A percentile compares a stretch with the other conserved stretches of the same genome.
phyloP scores from a whole-genome alignment of 2,329 filamentous ascomycete genomes.

The Xylaria sp. region DNA sequence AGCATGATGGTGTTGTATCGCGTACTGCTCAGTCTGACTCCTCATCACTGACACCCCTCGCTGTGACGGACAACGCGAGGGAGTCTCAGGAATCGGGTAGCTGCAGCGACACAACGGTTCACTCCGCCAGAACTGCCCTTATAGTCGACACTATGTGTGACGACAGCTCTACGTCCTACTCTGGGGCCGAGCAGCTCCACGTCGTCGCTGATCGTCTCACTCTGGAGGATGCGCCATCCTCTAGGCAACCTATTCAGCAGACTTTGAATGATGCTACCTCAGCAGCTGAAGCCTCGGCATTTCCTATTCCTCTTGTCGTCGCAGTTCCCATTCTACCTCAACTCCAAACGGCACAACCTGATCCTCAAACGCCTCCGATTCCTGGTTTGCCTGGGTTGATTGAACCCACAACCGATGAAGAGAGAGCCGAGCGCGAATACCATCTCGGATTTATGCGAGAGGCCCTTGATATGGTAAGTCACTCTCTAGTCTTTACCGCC shows the following conservation, averaged over 20 bases:
- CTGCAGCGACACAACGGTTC: constrained; percentile 40
- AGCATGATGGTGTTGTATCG: constrained; percentile 24
- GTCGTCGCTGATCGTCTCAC: constrained; percentile 41
- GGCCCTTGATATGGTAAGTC: constrained; percentile 81
- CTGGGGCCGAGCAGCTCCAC: constrained; percentile 34
- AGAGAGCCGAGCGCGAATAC: constrained; percentile 53
- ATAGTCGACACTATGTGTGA: constrained; percentile 28
- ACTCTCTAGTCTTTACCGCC: background rate
- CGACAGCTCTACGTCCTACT: constrained; percentile 24
- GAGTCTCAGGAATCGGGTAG: constrained; percentile 47
- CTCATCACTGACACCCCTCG: constrained; percentile 38
- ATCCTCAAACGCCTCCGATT: constrained; percentile 35
- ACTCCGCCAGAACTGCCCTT: constrained; percentile 35
- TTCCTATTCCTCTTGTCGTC: constrained; percentile 45
- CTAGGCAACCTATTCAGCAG: constrained; percentile 27
- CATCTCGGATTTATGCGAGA: constrained; percentile 79
- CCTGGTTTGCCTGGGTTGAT: constrained; percentile 47
- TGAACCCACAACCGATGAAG: constrained; percentile 49
- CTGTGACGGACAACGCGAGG: constrained; percentile 35
- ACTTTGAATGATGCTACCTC: constrained; percentile 35
- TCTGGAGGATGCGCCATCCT: constrained; percentile 38
- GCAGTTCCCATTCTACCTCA: constrained; percentile 40
- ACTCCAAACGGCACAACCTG: constrained; percentile 29
- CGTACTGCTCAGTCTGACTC: constrained; percentile 27
- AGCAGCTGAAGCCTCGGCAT: constrained; percentile 39